A percentile compares a stretch with the other conserved stretches of the same genome.
Evolutionary conservation across 805 yeast species (phyloP).

Genomic region (Saccharomycopsis malanga): DNA sequence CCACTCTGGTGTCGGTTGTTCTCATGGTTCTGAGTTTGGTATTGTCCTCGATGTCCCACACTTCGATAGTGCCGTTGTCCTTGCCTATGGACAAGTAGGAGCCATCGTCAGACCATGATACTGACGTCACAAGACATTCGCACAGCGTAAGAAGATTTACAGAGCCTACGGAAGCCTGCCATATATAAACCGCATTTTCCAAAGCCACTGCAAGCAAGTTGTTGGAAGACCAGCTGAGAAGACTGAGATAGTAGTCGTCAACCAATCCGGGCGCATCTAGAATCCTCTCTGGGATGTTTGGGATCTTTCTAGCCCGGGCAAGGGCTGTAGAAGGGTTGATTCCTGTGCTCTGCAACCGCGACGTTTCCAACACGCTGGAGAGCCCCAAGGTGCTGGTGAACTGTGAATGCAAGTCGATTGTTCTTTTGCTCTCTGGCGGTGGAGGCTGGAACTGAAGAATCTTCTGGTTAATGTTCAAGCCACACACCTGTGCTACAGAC

Average conservation of each 20-base stretch:
- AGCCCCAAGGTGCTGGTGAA: slow-evolving; percentile 21
- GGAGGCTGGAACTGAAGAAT: slow-evolving; percentile 81
- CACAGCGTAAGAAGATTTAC: slow-evolving; percentile 65
- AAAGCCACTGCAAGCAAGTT: slow-evolving; percentile 85
- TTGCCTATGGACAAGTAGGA: slow-evolving; percentile 77
- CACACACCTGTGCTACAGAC: slow-evolving; percentile 92
- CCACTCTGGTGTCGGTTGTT: slow-evolving; percentile 69
- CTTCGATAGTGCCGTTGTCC: slow-evolving; percentile 77
- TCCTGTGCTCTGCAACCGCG: slow-evolving; percentile 24
- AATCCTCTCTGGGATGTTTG: slow-evolving; percentile 86
- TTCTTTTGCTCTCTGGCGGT: slow-evolving; percentile 55
- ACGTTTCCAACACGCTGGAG: slow-evolving; percentile 24
- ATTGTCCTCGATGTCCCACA: slow-evolving; percentile 85
- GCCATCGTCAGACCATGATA: slow-evolving; percentile 90
- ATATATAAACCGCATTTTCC: slow-evolving; percentile 74
- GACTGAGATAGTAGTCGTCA: slow-evolving; percentile 86
- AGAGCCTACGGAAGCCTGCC: slow-evolving; percentile 83
- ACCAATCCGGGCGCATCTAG: slow-evolving; percentile 93
- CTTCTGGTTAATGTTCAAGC: slow-evolving; percentile 72
- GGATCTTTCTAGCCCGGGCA: slow-evolving; percentile 62
- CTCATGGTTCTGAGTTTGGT: slow-evolving; percentile 72
- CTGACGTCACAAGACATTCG: slow-evolving; percentile 53
- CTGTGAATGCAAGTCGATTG: slow-evolving; percentile 30
- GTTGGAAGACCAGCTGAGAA: slow-evolving; percentile 79
- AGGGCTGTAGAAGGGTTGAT: slow-evolving; percentile 26